Base-by-base conservation (phyloP, 345 rosid species). In the Brassica incana region DNA sequence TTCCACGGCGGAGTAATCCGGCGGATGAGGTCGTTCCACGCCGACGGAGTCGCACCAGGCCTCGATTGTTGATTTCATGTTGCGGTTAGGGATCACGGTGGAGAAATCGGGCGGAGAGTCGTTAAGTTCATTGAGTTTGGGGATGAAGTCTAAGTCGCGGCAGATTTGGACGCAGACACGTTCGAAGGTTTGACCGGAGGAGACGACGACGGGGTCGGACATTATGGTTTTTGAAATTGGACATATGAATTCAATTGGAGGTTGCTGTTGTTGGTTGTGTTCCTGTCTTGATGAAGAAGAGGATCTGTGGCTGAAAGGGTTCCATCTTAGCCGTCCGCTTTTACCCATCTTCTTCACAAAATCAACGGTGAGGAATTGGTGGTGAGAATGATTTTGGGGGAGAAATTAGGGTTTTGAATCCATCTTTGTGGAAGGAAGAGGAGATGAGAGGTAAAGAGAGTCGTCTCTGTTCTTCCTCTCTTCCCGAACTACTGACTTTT, bases 111-210 rank as follows among this genome's bases (percentile, higher is more conserved):
- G 95, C 0, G 1, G 69, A 5, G 85, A 73, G 32, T 91, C 89
- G 40, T 89, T 85, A 67, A 9, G 48, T 14, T 40, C 48, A 11
- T 11, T 85, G 52, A 94, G 80, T 59, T 76, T 64, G 9, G 97
- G 97, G 4, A 66, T 29, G 38, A 87, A 90, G 56, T 81, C 76
- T 8, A 91, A 75, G 67, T 87, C 78, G 6, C 71, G 81, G 68
- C 97, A 94, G 69, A 89, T 90, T 67, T 91, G 87, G 36, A 94
- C 90, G 56, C 85, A 87, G 45, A 84, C 74, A 0, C 94, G 83
- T 67, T 94, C 98, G 69, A 90, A 94, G 58, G 97, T 88, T 69
- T 92, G 98, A 52, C 97, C 98, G 6, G 98, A 86, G 69, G 95
- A 84, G 8, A 94, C 90, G 32, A 92, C 90, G 16, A 92, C 97